phyloP scores from a whole-genome alignment of 305 asterid genomes.

The Fraxinus velutina region DNA sequence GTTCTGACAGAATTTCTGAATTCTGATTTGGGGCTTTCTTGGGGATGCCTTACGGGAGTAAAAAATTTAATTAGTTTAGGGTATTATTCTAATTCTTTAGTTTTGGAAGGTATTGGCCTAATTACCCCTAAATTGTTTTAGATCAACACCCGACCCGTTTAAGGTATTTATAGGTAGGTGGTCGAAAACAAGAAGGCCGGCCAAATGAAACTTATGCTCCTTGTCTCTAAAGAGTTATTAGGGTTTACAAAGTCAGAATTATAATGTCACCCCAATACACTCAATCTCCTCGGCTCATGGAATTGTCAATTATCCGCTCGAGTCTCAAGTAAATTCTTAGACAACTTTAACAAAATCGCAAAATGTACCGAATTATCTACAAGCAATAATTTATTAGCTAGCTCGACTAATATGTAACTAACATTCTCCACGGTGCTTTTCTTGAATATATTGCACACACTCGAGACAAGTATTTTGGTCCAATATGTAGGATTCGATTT shows the following conservation, averaged over 20 bases:
- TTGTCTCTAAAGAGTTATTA: background rate
- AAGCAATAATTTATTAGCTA: background rate
- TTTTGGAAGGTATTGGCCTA: background rate
- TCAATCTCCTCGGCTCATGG: background rate
- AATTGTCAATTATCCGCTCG: background rate
- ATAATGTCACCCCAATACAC: background rate
- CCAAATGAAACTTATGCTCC: background rate
- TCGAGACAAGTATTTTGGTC: background rate
- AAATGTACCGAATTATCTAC: background rate
- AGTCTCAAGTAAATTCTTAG: background rate
- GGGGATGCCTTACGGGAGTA: too few species aligned
- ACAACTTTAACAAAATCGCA: too few species aligned
- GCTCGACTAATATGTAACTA: background rate
- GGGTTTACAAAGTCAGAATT: background rate
- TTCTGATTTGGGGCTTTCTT: too few species aligned
- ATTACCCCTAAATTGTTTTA: background rate
- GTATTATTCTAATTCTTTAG: too few species aligned
- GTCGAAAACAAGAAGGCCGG: background rate
- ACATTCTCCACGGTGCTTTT: background rate
- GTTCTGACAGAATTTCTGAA: too few species aligned
- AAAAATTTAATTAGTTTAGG: too few species aligned
- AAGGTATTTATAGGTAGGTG: background rate
- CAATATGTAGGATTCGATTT: background rate
- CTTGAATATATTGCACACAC: background rate
- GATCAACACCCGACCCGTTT: background rate